These are phyloP conservation scores for Lentinus brumalis DNA, from an alignment of 768 basidiomycete species.

Conservation along the genomic window DNA sequence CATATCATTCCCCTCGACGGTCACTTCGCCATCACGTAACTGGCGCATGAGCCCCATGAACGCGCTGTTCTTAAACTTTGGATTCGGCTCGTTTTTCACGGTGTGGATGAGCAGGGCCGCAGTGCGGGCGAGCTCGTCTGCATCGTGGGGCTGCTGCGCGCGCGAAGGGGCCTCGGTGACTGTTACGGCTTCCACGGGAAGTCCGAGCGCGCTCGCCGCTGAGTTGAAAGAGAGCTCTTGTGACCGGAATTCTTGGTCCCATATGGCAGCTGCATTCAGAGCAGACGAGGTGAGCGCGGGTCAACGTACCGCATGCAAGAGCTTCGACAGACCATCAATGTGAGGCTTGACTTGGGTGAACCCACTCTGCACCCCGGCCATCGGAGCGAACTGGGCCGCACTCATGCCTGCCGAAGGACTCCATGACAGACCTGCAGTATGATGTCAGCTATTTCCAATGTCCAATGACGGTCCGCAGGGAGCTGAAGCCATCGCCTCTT, in stretches of 20 bases:
- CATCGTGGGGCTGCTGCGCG: conserved; percentile 35
- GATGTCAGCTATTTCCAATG: neutral
- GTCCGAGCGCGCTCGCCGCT: conserved; percentile 1
- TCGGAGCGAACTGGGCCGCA: conserved; percentile 9
- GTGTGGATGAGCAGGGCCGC: conserved; percentile 78
- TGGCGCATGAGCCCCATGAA: conserved; percentile 88
- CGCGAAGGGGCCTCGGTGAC: conserved; percentile 8
- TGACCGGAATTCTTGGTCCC: conserved; percentile 68
- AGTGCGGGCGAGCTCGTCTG: conserved; percentile 77
- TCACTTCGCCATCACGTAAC: conserved; percentile 75
- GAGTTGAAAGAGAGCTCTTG: conserved; percentile 43
- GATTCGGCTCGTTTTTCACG: conserved; percentile 73
- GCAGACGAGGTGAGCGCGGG: conserved; percentile 2
- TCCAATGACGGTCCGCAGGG: neutral
- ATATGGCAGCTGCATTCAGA: conserved; percentile 30
- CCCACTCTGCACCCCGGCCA: conserved; percentile 12
- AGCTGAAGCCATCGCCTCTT: too few species aligned
- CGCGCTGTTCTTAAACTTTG: conserved; percentile 82
- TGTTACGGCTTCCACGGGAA: neutral
- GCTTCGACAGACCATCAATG: conserved; percentile 13
- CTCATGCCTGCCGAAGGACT: conserved; percentile 1
- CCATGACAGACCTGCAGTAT: conserved; percentile 10
- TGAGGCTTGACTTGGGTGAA: conserved; percentile 6
- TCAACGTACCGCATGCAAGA: neutral
- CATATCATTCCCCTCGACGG: conserved; percentile 78